Evolutionary conservation across 208 protist species (phyloP), one percentile per base, ranked within the genome.

Genomic region (Trypanosoma cruzi): DNA sequence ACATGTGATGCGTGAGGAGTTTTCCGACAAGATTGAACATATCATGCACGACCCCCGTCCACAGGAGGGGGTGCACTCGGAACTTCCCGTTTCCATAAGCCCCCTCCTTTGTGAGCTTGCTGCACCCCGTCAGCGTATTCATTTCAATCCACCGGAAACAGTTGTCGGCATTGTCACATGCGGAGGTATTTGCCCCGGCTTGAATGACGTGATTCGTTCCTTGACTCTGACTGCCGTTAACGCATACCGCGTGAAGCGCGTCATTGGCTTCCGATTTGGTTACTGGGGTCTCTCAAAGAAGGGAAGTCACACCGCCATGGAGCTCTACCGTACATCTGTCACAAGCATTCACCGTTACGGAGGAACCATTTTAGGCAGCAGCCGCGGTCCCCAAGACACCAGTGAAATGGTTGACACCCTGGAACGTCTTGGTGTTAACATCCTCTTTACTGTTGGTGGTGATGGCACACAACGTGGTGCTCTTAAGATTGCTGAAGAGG

Each of bases 121-220:
- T n/a, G 80, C 84, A 0, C 76, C 92, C 64, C 92, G 92, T 48
- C 82, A 77, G 64, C 77, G 89, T 76, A 73, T 96, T 54, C 92
- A 96, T 87, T 96, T 96, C 71, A 93, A 96, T 70, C 92, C 92
- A 54, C 67, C 73, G 40, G 84, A 96, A 64, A 94, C 91, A 26
- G 84, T 85, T 65, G 81, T 96, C 44, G 97, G 88, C 46, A 96
- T 98, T 69, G 94, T 98, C 31, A 98, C 96, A 20, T 98, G 97
- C 81, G 97, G 97, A 59, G 97, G 97, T 44, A 96, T 98, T 64
- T 98, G 97, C 82, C 97, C 97, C 36, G 97, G 97, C 62, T 86
- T 98, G 28, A 98, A 98, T 82, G 89, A 96, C 42, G 94, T 98
- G 48, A 98, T 98, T 63, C 95, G 94, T 66, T 96, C 85, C 64